Evolutionary conservation across 2,329 filamentous ascomycete genomes (phyloP), one percentile per base, ranked within the genome.

Genomic region (Colletotrichum australisinense): DNA sequence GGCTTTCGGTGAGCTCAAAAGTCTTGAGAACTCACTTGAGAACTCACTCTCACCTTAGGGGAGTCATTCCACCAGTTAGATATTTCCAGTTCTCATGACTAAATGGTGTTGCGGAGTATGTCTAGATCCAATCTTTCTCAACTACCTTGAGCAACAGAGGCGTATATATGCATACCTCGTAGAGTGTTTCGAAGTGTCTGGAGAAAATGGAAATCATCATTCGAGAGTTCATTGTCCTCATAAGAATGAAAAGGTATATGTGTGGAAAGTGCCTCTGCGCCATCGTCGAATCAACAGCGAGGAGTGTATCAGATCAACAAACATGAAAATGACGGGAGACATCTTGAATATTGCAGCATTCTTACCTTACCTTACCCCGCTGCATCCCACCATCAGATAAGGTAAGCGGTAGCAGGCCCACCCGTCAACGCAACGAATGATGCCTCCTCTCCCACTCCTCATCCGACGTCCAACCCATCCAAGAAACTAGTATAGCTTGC

Each of bases 321-420:
- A 7, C n/a, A n/a, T 6, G 5, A 52, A 49, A 49, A 70, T 56
- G 46, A 52, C 53, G 67, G 28, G 35, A 35, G 38, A 22, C 4
- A 38, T 7, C 9, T 24, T 28, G 19, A 22, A 56, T 32, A 62
- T 73, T 42, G 70, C 67, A 73, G 42, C 67, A 59, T 14, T 12
- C 16, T 55, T 42, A 6, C 38, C 38, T 42, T 16, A 42, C 38
- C 38, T 70, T 73, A 71, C 71, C 71, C 71, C 71, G 67, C 71
- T 60, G 49, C 32, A 73, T 62, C 60, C 60, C 71, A 66, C 71
- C 56, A 5, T 32, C 14, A 66, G 67, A 73, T 71, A 73, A 66
- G 71, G 70, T 71, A 73, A 73, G 71, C 46, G 71, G 62, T n/a
- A 49, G 19, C 19, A n/a, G 42, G 42, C 42, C 42, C 42, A 49